Evolutionary conservation across 306 rosid genomes (phyloP).

Genomic region (Potentilla sterilis): DNA sequence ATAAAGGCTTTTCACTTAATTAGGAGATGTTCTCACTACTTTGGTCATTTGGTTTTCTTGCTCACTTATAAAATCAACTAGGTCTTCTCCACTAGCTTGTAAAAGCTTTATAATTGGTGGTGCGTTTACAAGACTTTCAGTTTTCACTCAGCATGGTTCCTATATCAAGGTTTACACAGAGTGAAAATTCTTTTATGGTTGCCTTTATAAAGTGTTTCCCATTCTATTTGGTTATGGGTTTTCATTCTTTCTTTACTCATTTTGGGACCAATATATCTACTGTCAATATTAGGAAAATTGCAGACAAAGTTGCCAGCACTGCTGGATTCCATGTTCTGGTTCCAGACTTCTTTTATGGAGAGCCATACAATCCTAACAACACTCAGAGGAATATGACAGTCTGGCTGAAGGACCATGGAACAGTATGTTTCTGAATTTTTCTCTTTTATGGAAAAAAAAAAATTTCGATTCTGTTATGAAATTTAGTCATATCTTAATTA

Average conservation of each 20-base stretch:
- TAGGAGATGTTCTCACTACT: not conserved
- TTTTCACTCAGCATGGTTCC: not conserved
- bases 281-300: conserved; percentile 61
- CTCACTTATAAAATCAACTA: not conserved
- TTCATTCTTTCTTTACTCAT: conserved; percentile 13
- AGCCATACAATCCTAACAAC: conserved; percentile 43
- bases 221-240: not conserved
- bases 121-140: not conserved
- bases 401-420: conserved; percentile 64
- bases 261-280: not conserved
- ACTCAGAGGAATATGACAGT: conserved; percentile 33
- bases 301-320: conserved; percentile 69
- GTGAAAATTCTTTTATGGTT: not conserved
- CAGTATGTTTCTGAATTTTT: conserved; percentile 43
- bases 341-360: conserved; percentile 72
- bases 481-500: not conserved
- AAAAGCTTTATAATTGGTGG: not conserved
- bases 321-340: conserved; percentile 72
- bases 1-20: not conserved
- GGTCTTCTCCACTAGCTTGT: not conserved
- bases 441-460: not conserved
- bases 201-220: not conserved
- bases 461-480: not conserved
- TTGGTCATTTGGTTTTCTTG: not conserved
- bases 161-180: not conserved